Conservation (phyloP, 352 stramenopile species). For the Phytophthora foliorum region DNA sequence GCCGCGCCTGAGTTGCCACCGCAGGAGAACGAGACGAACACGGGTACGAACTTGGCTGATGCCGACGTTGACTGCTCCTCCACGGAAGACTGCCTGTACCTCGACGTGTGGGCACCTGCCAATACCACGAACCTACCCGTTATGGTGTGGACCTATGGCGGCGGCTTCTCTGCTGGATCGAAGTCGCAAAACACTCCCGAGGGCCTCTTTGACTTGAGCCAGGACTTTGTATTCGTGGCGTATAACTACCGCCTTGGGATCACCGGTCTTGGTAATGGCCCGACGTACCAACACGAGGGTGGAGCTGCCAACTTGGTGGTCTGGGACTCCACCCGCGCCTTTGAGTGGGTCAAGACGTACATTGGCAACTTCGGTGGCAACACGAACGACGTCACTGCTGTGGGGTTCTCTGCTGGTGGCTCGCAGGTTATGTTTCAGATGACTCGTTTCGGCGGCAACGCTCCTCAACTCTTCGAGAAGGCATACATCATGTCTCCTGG, state of each 20-base stretch:
- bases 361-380: conserved; percentile 41
- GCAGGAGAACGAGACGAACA: conserved; percentile 26
- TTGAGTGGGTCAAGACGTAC: conserved; percentile 40
- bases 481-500: conserved; percentile 30
- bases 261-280: conserved; percentile 23
- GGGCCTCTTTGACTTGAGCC: no score
- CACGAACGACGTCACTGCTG: conserved; percentile 36
- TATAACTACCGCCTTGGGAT: no score
- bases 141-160: conserved; percentile 41
- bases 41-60: conserved; percentile 29
- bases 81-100: conserved; percentile 39
- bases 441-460: conserved; percentile 25
- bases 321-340: conserved; percentile 34
- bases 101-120: conserved; percentile 36
- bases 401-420: conserved; percentile 30
- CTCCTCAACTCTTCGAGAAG: conserved; percentile 23
- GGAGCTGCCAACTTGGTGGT: conserved; percentile 27
- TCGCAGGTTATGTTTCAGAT: conserved; percentile 29
- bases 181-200: no score
- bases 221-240: no score
- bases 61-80: conserved; percentile 26
- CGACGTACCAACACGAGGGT: conserved; percentile 32
- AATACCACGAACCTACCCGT: conserved; percentile 32
- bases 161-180: conserved; percentile 24
- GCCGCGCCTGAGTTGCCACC: conserved; percentile 17